Conservation (phyloP, 164 flowering plant species). For the Vitis cinerea region DNA sequence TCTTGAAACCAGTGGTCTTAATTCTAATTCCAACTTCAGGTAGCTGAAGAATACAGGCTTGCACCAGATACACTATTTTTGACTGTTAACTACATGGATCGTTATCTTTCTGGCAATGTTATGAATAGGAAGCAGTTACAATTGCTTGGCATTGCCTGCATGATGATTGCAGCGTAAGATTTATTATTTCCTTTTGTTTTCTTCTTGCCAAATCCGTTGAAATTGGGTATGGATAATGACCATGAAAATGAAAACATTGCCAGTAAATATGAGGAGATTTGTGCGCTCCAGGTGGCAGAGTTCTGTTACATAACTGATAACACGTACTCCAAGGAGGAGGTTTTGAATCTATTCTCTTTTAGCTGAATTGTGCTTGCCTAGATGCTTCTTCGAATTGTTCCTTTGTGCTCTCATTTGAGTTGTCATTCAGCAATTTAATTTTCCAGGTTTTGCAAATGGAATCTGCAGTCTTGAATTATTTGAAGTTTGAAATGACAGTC, state of each 20-base stretch:
- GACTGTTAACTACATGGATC: constrained; percentile 77
- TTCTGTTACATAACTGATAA: constrained; percentile 88
- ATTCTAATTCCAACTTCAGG: constrained; percentile 31
- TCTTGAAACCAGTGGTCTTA: no score
- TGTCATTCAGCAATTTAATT: not conserved
- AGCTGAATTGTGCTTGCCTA: not conserved
- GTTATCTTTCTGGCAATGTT: constrained; percentile 79
- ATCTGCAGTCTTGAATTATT: constrained; percentile 54
- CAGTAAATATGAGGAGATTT: constrained; percentile 90
- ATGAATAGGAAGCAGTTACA: constrained; percentile 67
- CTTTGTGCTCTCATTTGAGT: not conserved
- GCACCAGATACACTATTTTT: constrained; percentile 79
- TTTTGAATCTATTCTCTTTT: constrained; percentile 9
- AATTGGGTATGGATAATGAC: constrained; percentile 5
- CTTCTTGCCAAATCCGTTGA: not conserved
- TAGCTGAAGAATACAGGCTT: constrained; percentile 86
- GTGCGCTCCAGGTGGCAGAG: constrained; percentile 75
- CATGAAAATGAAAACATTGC: not conserved
- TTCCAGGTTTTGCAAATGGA: constrained; percentile 82
- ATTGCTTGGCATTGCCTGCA: constrained; percentile 83
- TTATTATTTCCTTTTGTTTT: not conserved
- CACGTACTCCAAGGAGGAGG: constrained; percentile 77
- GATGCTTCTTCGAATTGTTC: not conserved
- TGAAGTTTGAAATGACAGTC: constrained; percentile 81
- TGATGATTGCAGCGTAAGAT: constrained; percentile 91